Evolutionary conservation across 2,329 filamentous ascomycete genomes (phyloP), one percentile per base, ranked within the genome.

Genomic region (Claviceps paspali): DNA sequence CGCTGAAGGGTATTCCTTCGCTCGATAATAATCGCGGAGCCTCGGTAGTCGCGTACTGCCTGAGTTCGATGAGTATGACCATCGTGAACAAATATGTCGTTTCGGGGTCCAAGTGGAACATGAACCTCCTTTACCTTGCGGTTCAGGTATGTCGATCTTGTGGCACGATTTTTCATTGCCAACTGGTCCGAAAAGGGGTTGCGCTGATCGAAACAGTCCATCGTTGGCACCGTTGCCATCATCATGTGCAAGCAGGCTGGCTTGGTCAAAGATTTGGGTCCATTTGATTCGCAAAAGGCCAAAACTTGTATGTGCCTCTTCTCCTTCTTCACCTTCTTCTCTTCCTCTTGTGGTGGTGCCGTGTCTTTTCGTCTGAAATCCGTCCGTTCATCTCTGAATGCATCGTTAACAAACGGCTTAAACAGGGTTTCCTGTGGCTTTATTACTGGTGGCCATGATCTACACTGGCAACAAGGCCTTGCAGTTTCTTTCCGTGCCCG

Each of bases 61-160:
- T 82, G 52, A 83, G 88, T 38, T 95, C 87, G n/a, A 98, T 98
- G 55, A 73, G 88, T 59, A 98, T 98, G 91, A 98, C 91, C 5
- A 83, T 95, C 15, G 91, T 92, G 60, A 98, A 98, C 67, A 98
- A 98, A 70, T 98, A 92, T 60, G 87, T 95, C 44, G 76, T 98
- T 31, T 95, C 85, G 8, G 91, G 88, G 41, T 70, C 73, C 34
- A 73, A 80, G 47, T 98, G 92, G 74, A 98, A 98, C 63, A 64
- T 98, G 53, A 94, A 92, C 63, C 93, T 96, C 62, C 83, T 98
- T 62, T 81, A 96, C 50, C 74, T 98, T 41, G 81, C 77, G 42
- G 72, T 96, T 42, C 88, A 96, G 79, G 87, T 95, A 73, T 52
- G 74, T 35, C 14, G 6, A 17, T n/a, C 29, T n/a, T 19, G 12